These are phyloP conservation scores for Tuber brumale DNA, from an alignment of 495 filamentous ascomycete species.

Conservation along the genomic window DNA sequence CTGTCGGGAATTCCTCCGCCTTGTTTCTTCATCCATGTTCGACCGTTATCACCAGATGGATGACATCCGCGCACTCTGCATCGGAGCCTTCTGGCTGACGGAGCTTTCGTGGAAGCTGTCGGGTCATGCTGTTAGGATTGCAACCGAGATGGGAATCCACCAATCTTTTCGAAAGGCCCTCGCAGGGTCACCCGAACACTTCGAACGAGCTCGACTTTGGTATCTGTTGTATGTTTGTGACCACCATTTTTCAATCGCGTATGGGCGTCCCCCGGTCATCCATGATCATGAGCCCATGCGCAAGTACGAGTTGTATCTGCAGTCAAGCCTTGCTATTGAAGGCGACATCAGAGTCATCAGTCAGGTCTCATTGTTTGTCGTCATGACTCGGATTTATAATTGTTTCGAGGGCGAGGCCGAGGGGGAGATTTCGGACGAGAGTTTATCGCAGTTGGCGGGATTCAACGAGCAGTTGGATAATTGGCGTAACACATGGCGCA, in stretches of 20 bases:
- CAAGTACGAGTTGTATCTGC: constrained; percentile 51
- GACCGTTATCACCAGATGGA: constrained; percentile 43
- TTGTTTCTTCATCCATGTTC: constrained; percentile 44
- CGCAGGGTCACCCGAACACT: constrained; percentile 46
- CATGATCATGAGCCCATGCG: constrained; percentile 52
- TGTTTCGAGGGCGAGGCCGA: constrained; percentile 54
- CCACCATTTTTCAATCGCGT: constrained; percentile 47
- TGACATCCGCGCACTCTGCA: constrained; percentile 43
- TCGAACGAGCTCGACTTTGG: constrained; percentile 45
- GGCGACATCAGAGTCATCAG: constrained; percentile 52
- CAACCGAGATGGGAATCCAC: constrained; percentile 45
- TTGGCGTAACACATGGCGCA: constrained; percentile 55
- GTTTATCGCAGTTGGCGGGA: constrained; percentile 49
- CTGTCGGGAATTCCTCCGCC: constrained; percentile 42
- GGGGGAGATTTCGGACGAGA: constrained; percentile 50
- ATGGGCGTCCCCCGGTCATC: constrained; percentile 45
- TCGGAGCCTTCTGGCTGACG: constrained; percentile 46
- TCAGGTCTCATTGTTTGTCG: constrained; percentile 55
- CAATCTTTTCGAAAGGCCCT: constrained; percentile 49
- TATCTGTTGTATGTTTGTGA: constrained; percentile 47
- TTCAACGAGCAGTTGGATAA: constrained; percentile 54
- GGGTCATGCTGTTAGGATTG: constrained; percentile 46
- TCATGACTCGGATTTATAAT: constrained; percentile 54
- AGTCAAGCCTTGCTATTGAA: constrained; percentile 47
- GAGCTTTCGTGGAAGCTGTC: constrained; percentile 46